Evolutionary conservation across 768 basidiomycete species (phyloP), one percentile per base, ranked within the genome.

Genomic region (Lentinula lateritia): DNA sequence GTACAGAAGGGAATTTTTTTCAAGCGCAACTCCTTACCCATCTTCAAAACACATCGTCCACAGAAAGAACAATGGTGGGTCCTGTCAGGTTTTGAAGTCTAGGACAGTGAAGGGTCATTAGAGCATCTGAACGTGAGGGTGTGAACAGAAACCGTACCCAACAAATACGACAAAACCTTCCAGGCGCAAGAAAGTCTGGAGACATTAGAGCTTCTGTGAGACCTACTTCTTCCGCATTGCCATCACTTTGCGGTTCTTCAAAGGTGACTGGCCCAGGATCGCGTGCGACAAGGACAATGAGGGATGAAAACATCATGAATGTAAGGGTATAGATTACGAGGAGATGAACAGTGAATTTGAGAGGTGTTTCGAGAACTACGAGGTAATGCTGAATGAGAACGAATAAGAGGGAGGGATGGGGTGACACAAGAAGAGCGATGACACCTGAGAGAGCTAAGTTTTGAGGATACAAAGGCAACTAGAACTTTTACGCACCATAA

Each of bases 11-110:
- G 2, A 50, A 66, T 46, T 71, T 23, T 23, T 23, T 64, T 16
- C 38, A 28, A 15, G 36, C 20, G 41, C 39, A 50, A 53, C n/a
- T 45, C 34, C 86, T 60, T 56, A 91, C 91, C 92, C 89, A 92
- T 88, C 74, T 92, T 93, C 42, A 93, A 74, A 10, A 93, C 87
- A 69, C 92, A 93, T 41, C 90, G 81, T 41, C 85, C 83, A 69
- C 92, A 94, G 36, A 81, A 69, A 13, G 78, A 81, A 68, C 90
- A 94, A 67, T 94, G 92, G 68, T 93, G 92, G 1, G 90, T 73
- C 52, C 92, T 79, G 66, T 92, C 90, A 5, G 91, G 89, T 73
- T 89, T 92, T 0, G 89, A 86, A 48, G 78, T 83, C 81, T 82
- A 32, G 41, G 18, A 62, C 42, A 63, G 20, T 50, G 53, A 12